Conservation (phyloP, 176 grass and related monocot species). For the Themeda triandra region DNA sequence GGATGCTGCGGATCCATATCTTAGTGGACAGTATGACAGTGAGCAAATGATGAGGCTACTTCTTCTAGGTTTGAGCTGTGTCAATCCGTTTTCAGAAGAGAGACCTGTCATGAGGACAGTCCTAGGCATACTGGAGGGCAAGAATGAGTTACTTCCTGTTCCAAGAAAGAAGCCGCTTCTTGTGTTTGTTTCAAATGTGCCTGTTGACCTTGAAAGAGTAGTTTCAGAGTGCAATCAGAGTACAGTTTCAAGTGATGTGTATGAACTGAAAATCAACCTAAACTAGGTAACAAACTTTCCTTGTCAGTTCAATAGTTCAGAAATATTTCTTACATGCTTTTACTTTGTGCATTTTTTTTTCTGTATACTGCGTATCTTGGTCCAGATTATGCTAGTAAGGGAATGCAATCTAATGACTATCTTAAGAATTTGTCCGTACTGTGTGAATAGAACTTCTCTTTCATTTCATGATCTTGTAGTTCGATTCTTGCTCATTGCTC, state of each 20-base stretch:
- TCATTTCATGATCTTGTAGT: background rate
- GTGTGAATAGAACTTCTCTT: background rate
- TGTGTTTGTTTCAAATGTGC: constrained; percentile 36
- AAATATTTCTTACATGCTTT: background rate
- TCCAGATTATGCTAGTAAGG: background rate
- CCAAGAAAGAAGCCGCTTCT: constrained; percentile 52
- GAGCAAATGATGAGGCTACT: constrained; percentile 50
- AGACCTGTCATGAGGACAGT: constrained; percentile 51
- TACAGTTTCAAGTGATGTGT: constrained; percentile 45
- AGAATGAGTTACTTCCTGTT: constrained; percentile 36
- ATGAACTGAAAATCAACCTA: constrained; percentile 45
- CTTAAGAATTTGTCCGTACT: background rate
- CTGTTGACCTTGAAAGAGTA: constrained; percentile 37
- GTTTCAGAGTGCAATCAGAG: constrained; percentile 44
- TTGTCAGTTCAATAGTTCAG: background rate
- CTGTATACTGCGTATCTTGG: background rate
- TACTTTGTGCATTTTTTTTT: background rate
- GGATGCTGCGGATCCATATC: constrained; percentile 33
- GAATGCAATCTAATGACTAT: background rate
- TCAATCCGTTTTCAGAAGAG: constrained; percentile 46
- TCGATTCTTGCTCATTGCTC: background rate
- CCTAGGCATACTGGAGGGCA: constrained; percentile 38
- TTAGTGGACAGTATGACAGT: constrained; percentile 45
- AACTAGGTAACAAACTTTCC: constrained; percentile 32
- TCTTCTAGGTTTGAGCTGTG: constrained; percentile 54